Evolutionary conservation across 1,284 basidiomycete species (phyloP).

Genomic region (Cystobasidium slooffiae): DNA sequence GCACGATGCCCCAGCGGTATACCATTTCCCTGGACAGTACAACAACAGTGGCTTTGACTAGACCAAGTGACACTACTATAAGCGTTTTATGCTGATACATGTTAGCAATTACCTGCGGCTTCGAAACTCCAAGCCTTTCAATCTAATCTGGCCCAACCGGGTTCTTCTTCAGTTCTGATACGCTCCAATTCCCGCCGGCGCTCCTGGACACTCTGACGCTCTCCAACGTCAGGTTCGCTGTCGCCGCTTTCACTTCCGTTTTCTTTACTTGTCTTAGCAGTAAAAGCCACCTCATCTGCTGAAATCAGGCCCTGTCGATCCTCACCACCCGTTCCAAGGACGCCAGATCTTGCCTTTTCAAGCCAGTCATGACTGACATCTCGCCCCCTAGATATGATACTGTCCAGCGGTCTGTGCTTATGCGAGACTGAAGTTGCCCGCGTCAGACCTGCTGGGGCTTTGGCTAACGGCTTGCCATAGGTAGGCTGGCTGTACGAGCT

Average conservation of each 20-base stretch:
- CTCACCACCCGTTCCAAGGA: constrained; percentile 9
- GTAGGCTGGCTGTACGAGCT: neutral
- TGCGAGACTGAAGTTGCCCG: neutral
- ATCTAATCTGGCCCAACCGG: constrained; percentile 35
- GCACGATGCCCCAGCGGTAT: too few relatives aligned
- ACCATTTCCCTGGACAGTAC: too few relatives aligned
- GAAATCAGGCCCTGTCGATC: constrained; percentile 29
- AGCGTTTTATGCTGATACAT: too few relatives aligned
- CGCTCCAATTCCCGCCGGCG: constrained; percentile 30
- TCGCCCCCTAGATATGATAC: constrained; percentile 23
- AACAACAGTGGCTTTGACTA: too few relatives aligned
- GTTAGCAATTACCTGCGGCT: neutral
- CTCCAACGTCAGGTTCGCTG: neutral
- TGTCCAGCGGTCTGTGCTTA: constrained; percentile 18
- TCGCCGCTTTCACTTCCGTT: constrained; percentile 7
- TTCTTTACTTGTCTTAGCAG: constrained; percentile 2
- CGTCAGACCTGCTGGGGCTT: neutral
- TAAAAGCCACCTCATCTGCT: constrained; percentile 14
- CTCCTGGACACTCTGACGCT: constrained; percentile 3
- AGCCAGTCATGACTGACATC: constrained; percentile 44
- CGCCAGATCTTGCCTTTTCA: constrained; percentile 36
- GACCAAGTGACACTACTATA: too few relatives aligned
- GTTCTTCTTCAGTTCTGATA: constrained; percentile 21
- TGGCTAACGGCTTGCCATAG: neutral
- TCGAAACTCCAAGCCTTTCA: neutral